Percentiles rank a stretch among this genome's conserved stretches.
These are phyloP conservation scores for Collybia sordida DNA, from an alignment of 768 basidiomycete genomes.

Conservation along the genomic window DNA sequence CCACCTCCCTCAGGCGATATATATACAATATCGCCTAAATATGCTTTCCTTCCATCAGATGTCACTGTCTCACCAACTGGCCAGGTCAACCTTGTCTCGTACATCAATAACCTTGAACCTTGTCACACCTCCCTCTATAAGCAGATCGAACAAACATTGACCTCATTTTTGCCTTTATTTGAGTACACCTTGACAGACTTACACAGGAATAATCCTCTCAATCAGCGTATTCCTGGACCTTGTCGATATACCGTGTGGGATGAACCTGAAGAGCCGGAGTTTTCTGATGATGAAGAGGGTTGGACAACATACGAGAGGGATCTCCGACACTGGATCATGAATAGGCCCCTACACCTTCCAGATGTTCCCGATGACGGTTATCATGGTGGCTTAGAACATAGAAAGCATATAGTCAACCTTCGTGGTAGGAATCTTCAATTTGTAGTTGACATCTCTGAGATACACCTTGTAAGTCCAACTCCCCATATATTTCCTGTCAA, in stretches of 20 bases:
- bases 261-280: constrained; percentile 47
- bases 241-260: constrained; percentile 45
- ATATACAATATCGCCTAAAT: constrained; percentile 39
- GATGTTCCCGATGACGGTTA: constrained; percentile 45
- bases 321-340: constrained; percentile 40
- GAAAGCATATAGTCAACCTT: constrained; percentile 37
- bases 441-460: constrained; percentile 39
- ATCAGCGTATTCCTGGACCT: constrained; percentile 39
- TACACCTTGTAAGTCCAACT: constrained; percentile 34
- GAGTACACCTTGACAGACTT: constrained; percentile 53
- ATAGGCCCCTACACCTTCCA: constrained; percentile 43
- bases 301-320: constrained; percentile 43
- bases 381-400: constrained; percentile 41
- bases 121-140: constrained; percentile 25
- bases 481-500: neutral
- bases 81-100: constrained; percentile 35
- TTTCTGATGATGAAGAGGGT: constrained; percentile 48
- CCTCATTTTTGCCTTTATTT: constrained; percentile 44
- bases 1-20: constrained; percentile 28
- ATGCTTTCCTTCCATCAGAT: constrained; percentile 45
- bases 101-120: constrained; percentile 55
- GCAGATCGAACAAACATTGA: constrained; percentile 31
- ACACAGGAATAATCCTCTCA: constrained; percentile 45
- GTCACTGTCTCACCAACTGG: constrained; percentile 33
- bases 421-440: constrained; percentile 40